Evolutionary conservation across 768 basidiomycete species (phyloP).

Genomic region (Hypsizygus marmoreus): DNA sequence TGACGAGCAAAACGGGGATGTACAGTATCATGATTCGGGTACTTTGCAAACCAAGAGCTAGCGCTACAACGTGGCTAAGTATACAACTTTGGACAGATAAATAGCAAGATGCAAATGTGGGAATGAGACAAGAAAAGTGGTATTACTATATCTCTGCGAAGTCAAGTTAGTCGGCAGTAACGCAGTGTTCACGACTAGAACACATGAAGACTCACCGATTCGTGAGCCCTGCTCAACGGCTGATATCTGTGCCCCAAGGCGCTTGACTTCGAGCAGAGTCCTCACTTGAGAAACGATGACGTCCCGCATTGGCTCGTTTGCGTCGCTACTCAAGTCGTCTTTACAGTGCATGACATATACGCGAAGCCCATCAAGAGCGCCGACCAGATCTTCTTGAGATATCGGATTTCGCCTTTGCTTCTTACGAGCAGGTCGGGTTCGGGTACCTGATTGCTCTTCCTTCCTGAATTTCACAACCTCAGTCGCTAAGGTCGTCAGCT

Average conservation of each 20-base stretch:
- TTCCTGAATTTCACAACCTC: conserved; percentile 58
- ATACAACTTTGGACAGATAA: too few species aligned
- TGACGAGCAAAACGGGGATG: too few species aligned
- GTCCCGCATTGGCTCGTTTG: conserved; percentile 55
- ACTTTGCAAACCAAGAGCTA: too few species aligned
- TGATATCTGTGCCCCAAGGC: conserved; percentile 72
- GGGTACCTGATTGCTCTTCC: conserved; percentile 22
- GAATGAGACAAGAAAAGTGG: conserved; percentile 11
- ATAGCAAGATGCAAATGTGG: too few species aligned
- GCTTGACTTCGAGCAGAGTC: conserved; percentile 56
- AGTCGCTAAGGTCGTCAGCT: conserved; percentile 68
- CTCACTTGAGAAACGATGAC: conserved; percentile 77
- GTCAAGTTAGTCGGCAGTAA: neutral
- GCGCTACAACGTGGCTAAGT: too few species aligned
- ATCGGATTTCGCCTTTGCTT: conserved; percentile 41
- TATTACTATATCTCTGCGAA: conserved; percentile 36
- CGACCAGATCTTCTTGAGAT: conserved; percentile 45
- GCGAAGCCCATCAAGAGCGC: conserved; percentile 57
- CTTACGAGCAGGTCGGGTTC: conserved; percentile 36
- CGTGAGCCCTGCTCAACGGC: conserved; percentile 80
- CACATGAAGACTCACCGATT: conserved; percentile 57
- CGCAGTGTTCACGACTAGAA: neutral
- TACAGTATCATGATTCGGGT: too few species aligned
- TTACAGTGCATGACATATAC: conserved; percentile 92
- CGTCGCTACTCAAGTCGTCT: conserved; percentile 56